Evolutionary conservation across 345 rosid genomes (phyloP).

Genomic region (Aegle marmelos): DNA sequence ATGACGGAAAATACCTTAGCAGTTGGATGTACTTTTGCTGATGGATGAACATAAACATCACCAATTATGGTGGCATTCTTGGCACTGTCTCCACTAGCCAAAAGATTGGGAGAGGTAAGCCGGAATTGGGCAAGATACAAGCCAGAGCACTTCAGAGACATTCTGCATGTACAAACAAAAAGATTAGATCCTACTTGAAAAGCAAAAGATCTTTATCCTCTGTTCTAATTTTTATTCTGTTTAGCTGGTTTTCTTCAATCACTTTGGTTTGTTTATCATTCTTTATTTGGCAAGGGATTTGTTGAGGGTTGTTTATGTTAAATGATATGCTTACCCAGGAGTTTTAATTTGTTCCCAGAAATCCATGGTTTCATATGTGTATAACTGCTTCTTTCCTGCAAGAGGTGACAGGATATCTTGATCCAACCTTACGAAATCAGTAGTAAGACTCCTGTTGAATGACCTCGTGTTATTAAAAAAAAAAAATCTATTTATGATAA

Average conservation of each 20-base stretch:
- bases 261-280: background rate
- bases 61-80: conserved; percentile 67
- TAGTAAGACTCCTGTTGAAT: conserved; percentile 51
- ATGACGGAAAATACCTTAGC: conserved; percentile 61
- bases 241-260: conserved; percentile 1
- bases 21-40: conserved; percentile 93
- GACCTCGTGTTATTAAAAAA: conserved; percentile 14
- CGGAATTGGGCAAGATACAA: conserved; percentile 82
- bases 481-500: background rate
- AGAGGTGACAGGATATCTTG: conserved; percentile 94
- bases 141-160: conserved; percentile 84
- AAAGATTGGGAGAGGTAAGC: conserved; percentile 58
- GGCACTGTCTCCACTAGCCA: conserved; percentile 83
- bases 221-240: background rate
- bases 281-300: background rate
- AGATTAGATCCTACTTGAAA: conserved; percentile 3
- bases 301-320: background rate
- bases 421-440: conserved; percentile 82
- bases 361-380: conserved; percentile 79
- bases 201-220: background rate
- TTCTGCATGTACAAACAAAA: conserved; percentile 39
- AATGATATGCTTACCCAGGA: conserved; percentile 64
- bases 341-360: conserved; percentile 98
- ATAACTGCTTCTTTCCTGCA: conserved; percentile 87
- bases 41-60: conserved; percentile 91